These are phyloP conservation scores for Solidago caesia DNA, from an alignment of 129 eudicot genomes.

Conservation along the genomic window DNA sequence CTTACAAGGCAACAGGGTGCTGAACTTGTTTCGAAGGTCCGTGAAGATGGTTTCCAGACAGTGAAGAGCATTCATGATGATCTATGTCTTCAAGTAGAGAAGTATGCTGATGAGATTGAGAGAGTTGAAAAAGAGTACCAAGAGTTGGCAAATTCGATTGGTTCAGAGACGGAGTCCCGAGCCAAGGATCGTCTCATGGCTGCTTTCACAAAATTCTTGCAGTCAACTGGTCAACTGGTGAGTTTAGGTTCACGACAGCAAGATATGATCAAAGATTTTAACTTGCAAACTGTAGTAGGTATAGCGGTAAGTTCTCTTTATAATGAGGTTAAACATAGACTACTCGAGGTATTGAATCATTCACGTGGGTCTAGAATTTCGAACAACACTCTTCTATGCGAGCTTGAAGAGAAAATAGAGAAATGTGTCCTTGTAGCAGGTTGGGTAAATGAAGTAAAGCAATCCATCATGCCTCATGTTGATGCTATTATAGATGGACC, in stretches of 20 bases:
- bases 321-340: conserved; percentile 61
- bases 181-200: conserved; percentile 72
- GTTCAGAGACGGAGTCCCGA: conserved; percentile 63
- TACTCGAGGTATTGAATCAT: conserved; percentile 53
- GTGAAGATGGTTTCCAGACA: conserved; percentile 42
- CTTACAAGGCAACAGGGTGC: conserved; percentile 75
- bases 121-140: conserved; percentile 68
- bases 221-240: conserved; percentile 44
- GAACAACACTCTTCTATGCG: conserved; percentile 38
- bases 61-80: conserved; percentile 56
- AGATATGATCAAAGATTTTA: conserved; percentile 36
- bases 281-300: conserved; percentile 42
- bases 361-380: conserved; percentile 39
- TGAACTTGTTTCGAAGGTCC: conserved; percentile 59
- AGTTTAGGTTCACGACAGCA: conserved; percentile 31
- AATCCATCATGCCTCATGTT: conserved; percentile 17
- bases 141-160: conserved; percentile 71
- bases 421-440: conserved; percentile 75
- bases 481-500: conserved; percentile 22
- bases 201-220: conserved; percentile 53
- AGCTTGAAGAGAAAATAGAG: conserved; percentile 85
- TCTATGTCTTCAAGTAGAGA: conserved; percentile 69
- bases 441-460: conserved; percentile 63
- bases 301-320: conserved; percentile 65
- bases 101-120: conserved; percentile 79